Evolutionary conservation across 2,329 filamentous ascomycete genomes (phyloP).

Genomic region (Fragosphaeria purpurea): DNA sequence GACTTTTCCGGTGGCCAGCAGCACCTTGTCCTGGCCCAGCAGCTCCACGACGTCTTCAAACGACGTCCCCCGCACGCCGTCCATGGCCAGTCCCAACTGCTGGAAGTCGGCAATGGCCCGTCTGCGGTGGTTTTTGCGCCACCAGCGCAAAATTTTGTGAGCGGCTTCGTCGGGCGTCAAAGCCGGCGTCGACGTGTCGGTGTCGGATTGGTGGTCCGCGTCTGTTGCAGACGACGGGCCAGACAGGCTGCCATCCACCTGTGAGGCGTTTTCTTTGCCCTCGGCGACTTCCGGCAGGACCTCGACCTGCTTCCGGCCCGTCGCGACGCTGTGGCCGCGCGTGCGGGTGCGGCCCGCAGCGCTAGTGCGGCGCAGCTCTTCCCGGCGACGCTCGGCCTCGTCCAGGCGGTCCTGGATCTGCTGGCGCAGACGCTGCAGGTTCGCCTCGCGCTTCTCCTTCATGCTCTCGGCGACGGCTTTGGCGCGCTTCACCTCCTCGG

Average conservation of each 20-base stretch:
- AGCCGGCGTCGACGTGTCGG: conserved; percentile 15
- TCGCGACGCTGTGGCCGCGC: conserved; percentile 40
- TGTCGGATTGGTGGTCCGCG: no score
- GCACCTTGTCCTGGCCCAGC: conserved; percentile 55
- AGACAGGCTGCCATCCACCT: no score
- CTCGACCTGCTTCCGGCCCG: conserved; percentile 38
- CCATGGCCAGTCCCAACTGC: conserved; percentile 57
- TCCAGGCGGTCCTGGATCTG: conserved; percentile 75
- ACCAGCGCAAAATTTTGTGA: conserved; percentile 58
- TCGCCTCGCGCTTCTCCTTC: conserved; percentile 69
- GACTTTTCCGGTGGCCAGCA: conserved; percentile 55
- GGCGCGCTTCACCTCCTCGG: conserved; percentile 71
- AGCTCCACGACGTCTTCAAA: conserved; percentile 67
- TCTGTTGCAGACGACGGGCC: no score
- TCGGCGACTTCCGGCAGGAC: conserved; percentile 40
- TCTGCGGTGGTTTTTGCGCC: conserved; percentile 50
- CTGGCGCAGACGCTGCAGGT: conserved; percentile 56
- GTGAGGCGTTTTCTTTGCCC: conserved; percentile 28
- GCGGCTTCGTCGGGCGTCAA: conserved; percentile 46
- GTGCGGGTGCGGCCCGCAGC: conserved; percentile 36
- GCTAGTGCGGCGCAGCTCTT: conserved; percentile 51
- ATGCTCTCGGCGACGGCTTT: conserved; percentile 76
- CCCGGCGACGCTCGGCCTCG: conserved; percentile 63
- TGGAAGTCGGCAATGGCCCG: conserved; percentile 56
- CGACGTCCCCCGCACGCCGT: conserved; percentile 56